These are phyloP conservation scores for Lactarius akahatsu DNA, from an alignment of 768 basidiomycete genomes.

Conservation along the genomic window DNA sequence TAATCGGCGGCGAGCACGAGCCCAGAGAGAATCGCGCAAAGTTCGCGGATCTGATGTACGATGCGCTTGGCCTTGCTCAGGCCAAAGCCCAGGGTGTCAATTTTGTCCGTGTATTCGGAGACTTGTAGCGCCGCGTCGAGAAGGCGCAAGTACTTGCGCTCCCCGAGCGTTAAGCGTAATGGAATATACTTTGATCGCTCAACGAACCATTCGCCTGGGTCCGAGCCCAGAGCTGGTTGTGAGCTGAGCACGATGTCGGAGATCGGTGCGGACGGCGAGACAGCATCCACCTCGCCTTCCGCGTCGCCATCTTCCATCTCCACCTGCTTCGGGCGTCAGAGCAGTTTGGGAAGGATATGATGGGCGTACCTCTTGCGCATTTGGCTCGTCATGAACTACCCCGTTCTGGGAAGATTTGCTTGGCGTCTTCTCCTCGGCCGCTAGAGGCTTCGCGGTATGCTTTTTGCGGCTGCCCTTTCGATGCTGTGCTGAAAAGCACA, in stretches of 20 bases:
- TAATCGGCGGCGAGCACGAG: conserved; percentile 81
- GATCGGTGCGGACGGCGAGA: conserved; percentile 29
- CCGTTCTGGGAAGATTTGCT: conserved; percentile 28
- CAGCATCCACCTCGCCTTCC: conserved; percentile 40
- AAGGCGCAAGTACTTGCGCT: conserved; percentile 83
- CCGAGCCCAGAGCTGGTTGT: conserved; percentile 57
- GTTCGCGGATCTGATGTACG: conserved; percentile 81
- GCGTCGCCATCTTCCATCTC: conserved; percentile 41
- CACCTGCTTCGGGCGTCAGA: conserved; percentile 33
- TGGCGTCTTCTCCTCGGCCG: conserved; percentile 25
- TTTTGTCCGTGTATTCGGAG: conserved; percentile 88
- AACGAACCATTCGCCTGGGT: conserved; percentile 83
- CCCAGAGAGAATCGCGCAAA: conserved; percentile 86
- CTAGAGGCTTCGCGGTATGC: conserved; percentile 55
- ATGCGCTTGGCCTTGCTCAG: conserved; percentile 84
- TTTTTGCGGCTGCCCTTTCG: conserved; percentile 74
- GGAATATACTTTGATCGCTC: conserved; percentile 82
- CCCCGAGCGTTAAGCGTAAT: conserved; percentile 65
- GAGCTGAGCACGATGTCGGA: conserved; percentile 45
- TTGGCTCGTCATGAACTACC: conserved; percentile 32
- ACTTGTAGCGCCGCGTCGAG: conserved; percentile 83
- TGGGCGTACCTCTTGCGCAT: conserved; percentile 24
- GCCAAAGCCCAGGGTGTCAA: conserved; percentile 77
- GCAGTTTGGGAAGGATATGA: conserved; percentile 25
- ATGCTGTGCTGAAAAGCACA: conserved; percentile 84